Base-by-base conservation (phyloP, 371 early-diverging fungal genomes). In the Nematocida sp. region DNA sequence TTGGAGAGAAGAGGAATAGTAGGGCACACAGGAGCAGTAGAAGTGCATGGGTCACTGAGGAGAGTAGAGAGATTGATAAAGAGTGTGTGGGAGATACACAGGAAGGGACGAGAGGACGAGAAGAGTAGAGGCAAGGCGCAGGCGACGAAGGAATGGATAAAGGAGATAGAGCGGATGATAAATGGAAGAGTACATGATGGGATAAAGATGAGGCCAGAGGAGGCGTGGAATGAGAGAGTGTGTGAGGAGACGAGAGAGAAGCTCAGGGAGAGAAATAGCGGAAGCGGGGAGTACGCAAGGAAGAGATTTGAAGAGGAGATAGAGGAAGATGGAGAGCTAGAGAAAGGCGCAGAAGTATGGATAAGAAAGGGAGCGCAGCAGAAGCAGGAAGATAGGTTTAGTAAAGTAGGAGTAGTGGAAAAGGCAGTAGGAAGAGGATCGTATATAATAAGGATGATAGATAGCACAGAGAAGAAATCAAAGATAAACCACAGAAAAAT, bases 31-130 rank as follows among this genome's bases (percentile, higher is more conserved):
- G 66, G 57, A 3, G 42, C 42, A 11, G 20, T 72, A n/a, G 72
- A 81, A 20, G n/a, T 20, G n/a, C 72, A 81, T 57, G 40, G 39
- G 23, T 62, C 64, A 18, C 70, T 72, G 70, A 72, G 70, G 4
- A 61, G 82, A 44, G 56, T 81, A 9, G 82, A 81, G 56, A 71
- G 82, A 81, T 5, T 81, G 2, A 81, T 72, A 27, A 56, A 66
- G 50, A 61, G 64, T 0, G 18, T 81, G 15, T 47, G 82, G 61
- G 80, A 78, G 50, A 47, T 47, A 47, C 15, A 47, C 50, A 47
- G 50, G 15, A 47, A 47, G 50, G 15, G 5, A 47, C 7, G 50
- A 15, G 15, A 5, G 15, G 50, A 47, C 50, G 50, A 15, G 15
- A 15, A 47, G 50, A 5, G 5, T 7, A 47, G 15, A 15, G 50